Base-by-base conservation (phyloP, 2,329 filamentous ascomycete genomes). In the Cladorrhinum sp. region DNA sequence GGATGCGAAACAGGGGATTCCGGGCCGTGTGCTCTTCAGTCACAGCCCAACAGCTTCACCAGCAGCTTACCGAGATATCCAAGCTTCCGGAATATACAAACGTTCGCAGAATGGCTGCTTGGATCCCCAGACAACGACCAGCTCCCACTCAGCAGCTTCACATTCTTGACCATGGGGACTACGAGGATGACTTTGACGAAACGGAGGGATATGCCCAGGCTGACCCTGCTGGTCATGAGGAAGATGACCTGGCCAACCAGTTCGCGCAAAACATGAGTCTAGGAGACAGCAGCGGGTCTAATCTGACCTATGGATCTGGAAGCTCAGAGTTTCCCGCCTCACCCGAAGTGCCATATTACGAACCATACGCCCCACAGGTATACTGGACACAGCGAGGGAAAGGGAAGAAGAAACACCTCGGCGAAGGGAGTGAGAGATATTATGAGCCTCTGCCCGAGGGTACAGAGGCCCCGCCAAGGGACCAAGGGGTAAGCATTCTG, bases 1-100 rank as follows among this genome's bases (percentile, higher is more conserved):
- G 69, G 70, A 65, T 70, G 23, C 53, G 62, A 23, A 62, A 69
- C 23, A 16, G 46, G 0, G 23, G 60, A 0, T 73, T 72, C 39
- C 67, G 68, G 1, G 12, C 24, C 2, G 8, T 6, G 0, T 69
- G 67, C 26, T 53, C 58, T 4, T 16, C 60, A 2, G 52, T 60
- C 18, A 58, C 49, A 18, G 65, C 54, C 0, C 26, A 56, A 0
- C 57, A 68, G 8, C 59, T 70, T 1, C 67, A 70, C 21, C 8
- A 39, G 0, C 66, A 62, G 54, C 62, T 73, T 6, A 64, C 65
- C 42, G 53, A 54, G 2, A 51, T 65, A 20, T 58, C 64, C 59
- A 66, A 69, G 48, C 24, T 24, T n/a, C 53, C 55, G 7, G 58
- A 52, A 24, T 67, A 68, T 39, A 56, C 59, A 5, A 54, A 23